Percentiles rank a stretch among this genome's conserved stretches.
These are phyloP conservation scores for Aspergillus hiratsukae DNA, from an alignment of 2,329 filamentous ascomycete genomes.

Conservation along the genomic window DNA sequence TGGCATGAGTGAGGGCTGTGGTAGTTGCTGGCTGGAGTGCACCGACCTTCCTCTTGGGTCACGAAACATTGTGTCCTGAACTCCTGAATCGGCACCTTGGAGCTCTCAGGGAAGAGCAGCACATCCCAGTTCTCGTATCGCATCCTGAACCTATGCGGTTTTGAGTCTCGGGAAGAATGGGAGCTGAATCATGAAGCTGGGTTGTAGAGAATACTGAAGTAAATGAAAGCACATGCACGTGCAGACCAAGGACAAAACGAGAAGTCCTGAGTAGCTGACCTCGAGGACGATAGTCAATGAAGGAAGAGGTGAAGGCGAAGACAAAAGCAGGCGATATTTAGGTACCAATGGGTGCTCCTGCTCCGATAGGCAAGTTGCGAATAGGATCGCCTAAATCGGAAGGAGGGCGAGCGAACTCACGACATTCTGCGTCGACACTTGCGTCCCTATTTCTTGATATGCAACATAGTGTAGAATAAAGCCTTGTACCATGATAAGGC, in stretches of 20 bases:
- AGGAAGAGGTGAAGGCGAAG: background rate
- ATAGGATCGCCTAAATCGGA: background rate
- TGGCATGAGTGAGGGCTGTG: slow-evolving; percentile 1
- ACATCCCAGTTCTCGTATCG: slow-evolving; percentile 84
- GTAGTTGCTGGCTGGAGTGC: slow-evolving; percentile 12
- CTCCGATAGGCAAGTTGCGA: background rate
- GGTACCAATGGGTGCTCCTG: background rate
- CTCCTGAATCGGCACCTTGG: slow-evolving; percentile 70
- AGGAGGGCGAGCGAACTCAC: background rate
- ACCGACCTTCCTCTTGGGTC: slow-evolving; percentile 47
- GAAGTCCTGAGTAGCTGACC: background rate
- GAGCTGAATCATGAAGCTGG: slow-evolving; percentile 13
- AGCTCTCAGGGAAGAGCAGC: slow-evolving; percentile 67
- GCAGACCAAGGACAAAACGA: background rate
- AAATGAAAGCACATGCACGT: slow-evolving; percentile 9
- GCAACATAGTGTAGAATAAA: background rate
- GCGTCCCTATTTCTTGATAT: background rate
- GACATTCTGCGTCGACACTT: background rate
- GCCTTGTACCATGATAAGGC: background rate
- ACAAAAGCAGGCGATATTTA: background rate
- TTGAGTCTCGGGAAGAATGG: slow-evolving; percentile 29
- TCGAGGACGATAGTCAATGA: background rate
- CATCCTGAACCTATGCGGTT: slow-evolving; percentile 50
- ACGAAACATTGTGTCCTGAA: slow-evolving; percentile 76
- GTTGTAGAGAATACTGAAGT: slow-evolving; percentile 17